phyloP scores from a whole-genome alignment of 495 filamentous ascomycete genomes.

The Penicillium fimorum region DNA sequence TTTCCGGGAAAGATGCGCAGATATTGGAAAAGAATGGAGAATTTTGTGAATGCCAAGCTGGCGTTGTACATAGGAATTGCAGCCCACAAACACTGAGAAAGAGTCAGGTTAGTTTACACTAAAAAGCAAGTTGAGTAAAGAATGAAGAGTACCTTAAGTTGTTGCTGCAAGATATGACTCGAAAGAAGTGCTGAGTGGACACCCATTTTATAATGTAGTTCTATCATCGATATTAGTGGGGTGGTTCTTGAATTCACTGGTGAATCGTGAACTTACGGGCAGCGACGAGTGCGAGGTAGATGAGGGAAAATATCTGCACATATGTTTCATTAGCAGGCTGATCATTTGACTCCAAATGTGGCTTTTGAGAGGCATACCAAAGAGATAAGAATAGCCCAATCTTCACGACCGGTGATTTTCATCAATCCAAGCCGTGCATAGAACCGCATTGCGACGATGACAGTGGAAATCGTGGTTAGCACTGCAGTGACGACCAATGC shows the following conservation, averaged over 20 bases:
- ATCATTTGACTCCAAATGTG: not conserved
- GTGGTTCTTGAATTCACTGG: not conserved
- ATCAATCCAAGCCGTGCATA: constrained; percentile 37
- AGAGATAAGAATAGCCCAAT: constrained; percentile 35
- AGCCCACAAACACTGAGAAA: constrained; percentile 34
- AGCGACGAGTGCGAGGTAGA: constrained; percentile 36
- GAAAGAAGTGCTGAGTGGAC: constrained; percentile 24
- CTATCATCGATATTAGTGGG: constrained; percentile 16
- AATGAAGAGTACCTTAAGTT: constrained; percentile 32
- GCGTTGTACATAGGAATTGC: constrained; percentile 45
- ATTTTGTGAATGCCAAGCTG: constrained; percentile 42
- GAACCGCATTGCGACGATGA: constrained; percentile 36
- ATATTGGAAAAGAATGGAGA: constrained; percentile 51
- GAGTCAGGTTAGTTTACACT: not conserved
- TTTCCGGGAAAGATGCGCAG: constrained; percentile 44
- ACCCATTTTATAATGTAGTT: constrained; percentile 36
- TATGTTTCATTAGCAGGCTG: not conserved
- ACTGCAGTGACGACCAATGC: constrained; percentile 40
- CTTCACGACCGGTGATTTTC: constrained; percentile 38
- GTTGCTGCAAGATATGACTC: constrained; percentile 19
- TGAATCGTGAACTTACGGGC: constrained; percentile 26
- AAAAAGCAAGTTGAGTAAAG: not conserved
- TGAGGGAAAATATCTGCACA: constrained; percentile 25
- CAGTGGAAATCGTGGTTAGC: constrained; percentile 28
- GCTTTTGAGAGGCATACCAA: constrained; percentile 17